phyloP scores from a whole-genome alignment of 768 basidiomycete species.

The Termitomyces sp. region DNA sequence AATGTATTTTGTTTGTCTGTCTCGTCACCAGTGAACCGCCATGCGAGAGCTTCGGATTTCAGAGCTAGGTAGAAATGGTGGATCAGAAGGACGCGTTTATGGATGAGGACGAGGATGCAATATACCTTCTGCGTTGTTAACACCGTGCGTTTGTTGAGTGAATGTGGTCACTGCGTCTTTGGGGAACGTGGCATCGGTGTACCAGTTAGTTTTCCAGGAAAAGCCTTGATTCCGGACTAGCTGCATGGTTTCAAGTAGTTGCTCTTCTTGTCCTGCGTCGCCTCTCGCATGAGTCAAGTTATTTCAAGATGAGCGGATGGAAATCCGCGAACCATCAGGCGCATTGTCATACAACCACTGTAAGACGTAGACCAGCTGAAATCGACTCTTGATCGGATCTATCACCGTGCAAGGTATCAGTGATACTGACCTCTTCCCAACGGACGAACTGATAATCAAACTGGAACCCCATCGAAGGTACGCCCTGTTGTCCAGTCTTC shows the following conservation, averaged over 20 bases:
- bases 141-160: constrained; percentile 34
- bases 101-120: not conserved
- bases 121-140: constrained; percentile 33
- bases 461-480: constrained; percentile 32
- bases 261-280: constrained; percentile 24
- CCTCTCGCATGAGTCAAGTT: not conserved
- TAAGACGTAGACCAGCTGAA: constrained; percentile 28
- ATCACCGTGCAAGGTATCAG: not conserved
- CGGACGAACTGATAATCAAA: constrained; percentile 37
- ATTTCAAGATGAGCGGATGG: not conserved
- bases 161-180: constrained; percentile 22
- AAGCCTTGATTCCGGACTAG: constrained; percentile 32
- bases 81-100: not conserved
- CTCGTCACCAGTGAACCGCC: constrained; percentile 32
- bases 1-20: constrained; percentile 34
- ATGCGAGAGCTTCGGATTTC: constrained; percentile 38
- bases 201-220: constrained; percentile 38
- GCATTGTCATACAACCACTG: constrained; percentile 38
- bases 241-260: constrained; percentile 35
- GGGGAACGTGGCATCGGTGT: constrained; percentile 29
- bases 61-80: constrained; percentile 7
- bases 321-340: constrained; percentile 24
- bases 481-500: constrained; percentile 29
- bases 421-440: constrained; percentile 32
- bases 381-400: not conserved